Conservation (phyloP, 257 asterid genomes). For the Paraleonurus japonicus region DNA sequence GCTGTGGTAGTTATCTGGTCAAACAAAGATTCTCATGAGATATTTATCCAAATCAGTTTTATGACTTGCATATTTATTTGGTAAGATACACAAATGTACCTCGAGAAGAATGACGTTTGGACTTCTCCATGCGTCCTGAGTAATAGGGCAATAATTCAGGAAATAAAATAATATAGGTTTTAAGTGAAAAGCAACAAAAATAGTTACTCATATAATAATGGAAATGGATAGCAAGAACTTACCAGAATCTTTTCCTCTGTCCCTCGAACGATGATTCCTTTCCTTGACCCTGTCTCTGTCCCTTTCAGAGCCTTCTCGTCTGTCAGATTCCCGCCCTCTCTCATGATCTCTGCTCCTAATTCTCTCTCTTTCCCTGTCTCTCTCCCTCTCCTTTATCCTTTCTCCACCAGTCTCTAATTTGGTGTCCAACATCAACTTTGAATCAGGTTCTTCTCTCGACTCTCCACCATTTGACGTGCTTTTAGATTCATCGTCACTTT, state of each 20-base stretch:
- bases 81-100: conserved; percentile 36
- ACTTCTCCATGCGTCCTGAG: conserved; percentile 67
- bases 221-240: conserved; percentile 9
- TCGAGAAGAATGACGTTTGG: conserved; percentile 72
- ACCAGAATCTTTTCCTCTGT: conserved; percentile 69
- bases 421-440: conserved; percentile 42
- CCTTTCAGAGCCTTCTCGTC: conserved; percentile 65
- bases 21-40: not conserved
- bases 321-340: conserved; percentile 69
- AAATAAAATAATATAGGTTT: not conserved
- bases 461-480: conserved; percentile 41
- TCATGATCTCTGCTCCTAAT: conserved; percentile 57
- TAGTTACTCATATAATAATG: not conserved
- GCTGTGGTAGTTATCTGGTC: conserved; percentile 68
- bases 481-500: conserved; percentile 57
- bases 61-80: not conserved
- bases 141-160: conserved; percentile 2
- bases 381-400: conserved; percentile 60
- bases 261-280: conserved; percentile 70
- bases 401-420: conserved; percentile 62
- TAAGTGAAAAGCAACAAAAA: not conserved
- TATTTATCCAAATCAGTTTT: conserved; percentile 3
- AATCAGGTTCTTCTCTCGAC: conserved; percentile 58
- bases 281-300: conserved; percentile 70
- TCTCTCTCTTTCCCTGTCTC: conserved; percentile 67